Percentiles rank a stretch among this genome's conserved stretches.
Evolutionary conservation across 148 eudicot genomes (phyloP).

Genomic region (Tetragonia tetragonoides): DNA sequence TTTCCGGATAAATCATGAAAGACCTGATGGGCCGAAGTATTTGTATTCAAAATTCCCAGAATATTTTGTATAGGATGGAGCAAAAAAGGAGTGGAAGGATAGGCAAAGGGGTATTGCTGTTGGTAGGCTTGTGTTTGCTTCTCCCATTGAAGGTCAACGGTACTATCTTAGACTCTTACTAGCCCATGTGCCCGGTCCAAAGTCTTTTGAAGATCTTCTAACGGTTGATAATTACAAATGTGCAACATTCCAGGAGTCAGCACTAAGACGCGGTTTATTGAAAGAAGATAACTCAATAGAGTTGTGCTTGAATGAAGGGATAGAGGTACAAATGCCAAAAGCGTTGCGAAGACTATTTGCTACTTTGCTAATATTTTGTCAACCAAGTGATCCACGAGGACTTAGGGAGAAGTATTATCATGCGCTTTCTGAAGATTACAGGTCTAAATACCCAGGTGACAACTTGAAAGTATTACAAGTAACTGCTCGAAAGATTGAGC

Average conservation of each 20-base stretch:
- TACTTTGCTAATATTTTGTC: not conserved
- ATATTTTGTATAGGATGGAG: too few relatives aligned
- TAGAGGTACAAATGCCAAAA: not conserved
- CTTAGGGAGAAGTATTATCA: not conserved
- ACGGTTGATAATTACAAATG: not conserved
- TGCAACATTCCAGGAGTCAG: not conserved
- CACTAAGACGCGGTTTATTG: not conserved
- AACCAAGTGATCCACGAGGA: not conserved
- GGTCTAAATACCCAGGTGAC: too few relatives aligned
- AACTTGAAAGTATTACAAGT: too few relatives aligned
- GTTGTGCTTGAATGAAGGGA: not conserved
- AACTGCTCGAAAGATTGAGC: too few relatives aligned
- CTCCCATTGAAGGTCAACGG: too few relatives aligned
- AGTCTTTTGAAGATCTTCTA: not conserved
- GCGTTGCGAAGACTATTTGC: not conserved
- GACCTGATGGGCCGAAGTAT: too few relatives aligned
- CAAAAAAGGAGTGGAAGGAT: too few relatives aligned
- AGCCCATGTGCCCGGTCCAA: not conserved
- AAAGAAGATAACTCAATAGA: not conserved
- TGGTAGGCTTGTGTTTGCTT: too few relatives aligned
- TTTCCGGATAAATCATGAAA: too few relatives aligned
- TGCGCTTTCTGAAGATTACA: too few relatives aligned
- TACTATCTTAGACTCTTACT: not conserved
- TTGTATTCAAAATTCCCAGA: too few relatives aligned
- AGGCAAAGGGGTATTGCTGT: too few relatives aligned